Base-by-base conservation (phyloP, 352 stramenopile species). In the Pythium aquatile region DNA sequence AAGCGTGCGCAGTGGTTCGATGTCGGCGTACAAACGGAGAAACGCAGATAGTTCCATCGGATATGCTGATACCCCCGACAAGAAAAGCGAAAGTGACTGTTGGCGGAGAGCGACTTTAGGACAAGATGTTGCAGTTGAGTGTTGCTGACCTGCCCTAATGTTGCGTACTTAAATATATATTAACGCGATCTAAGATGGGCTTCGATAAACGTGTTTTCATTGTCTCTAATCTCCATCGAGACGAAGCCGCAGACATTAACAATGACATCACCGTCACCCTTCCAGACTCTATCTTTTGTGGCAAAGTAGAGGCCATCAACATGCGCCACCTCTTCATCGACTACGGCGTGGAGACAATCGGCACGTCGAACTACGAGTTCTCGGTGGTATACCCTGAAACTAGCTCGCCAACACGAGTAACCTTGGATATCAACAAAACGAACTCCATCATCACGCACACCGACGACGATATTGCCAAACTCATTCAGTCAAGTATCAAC, bases 361-460 rank as follows among this genome's bases (percentile, higher is more conserved):
- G 48, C 26, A 39, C 48, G 17, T 55, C 48, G 10, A 55, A 55
- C 48, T 55, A 55, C 17, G 48, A 55, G 26, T 55, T 55, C 48
- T 35, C 6, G 20, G 26, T 55, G 5, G 17, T n/a, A 6, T 55
- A 55, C 17, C 48, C 48, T 10, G 48, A 55, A 20, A 55, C 48
- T 14, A 55, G 48, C 24, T 20, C 9, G 5, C 48, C 48, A 32
- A 55, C 26, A 9, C 16, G 16, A 9, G 26, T 55, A 8, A 55
- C 48, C 9, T n/a, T 55, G 6, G 48, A 55, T n/a, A 55, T 55
- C 9, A 20, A 51, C 17, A 51, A 35, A 33, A 37, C 28, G 9
- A 33, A 10, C 5, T 55, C 48, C 5, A 35, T 8, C 16, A 55
- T 55, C 26, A 35, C 17, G 20, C 6, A 55, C 7, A 55, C 48